A percentile compares a stretch with the other conserved stretches of the same genome.
Conservation (phyloP, 805 yeast species). For the Pichia membranifaciens region DNA sequence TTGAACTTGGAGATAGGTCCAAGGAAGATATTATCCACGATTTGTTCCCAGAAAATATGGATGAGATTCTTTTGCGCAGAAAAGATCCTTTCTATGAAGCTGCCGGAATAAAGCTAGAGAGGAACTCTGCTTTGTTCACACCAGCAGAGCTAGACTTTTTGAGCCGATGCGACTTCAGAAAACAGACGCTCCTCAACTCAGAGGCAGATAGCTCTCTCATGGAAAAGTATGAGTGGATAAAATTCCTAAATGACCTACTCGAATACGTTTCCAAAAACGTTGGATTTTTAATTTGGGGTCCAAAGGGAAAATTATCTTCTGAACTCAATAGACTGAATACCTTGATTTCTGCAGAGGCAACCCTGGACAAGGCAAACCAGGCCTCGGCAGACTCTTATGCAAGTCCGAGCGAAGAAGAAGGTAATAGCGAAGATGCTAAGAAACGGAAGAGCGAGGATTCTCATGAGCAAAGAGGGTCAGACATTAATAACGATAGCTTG, state of each 20-base stretch:
- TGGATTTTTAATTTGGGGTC: constrained; percentile 68
- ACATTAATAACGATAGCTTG: neutral
- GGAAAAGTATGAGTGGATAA: constrained; percentile 79
- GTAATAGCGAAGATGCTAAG: neutral
- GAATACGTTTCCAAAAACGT: constrained; percentile 74
- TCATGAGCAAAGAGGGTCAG: neutral
- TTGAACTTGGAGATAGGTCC: constrained; percentile 58
- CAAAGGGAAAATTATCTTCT: constrained; percentile 29
- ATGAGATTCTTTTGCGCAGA: constrained; percentile 39
- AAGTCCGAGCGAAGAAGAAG: neutral
- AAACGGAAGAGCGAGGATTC: constrained; percentile 3
- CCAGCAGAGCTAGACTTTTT: constrained; percentile 80
- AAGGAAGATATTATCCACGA: constrained; percentile 65
- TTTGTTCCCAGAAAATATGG: constrained; percentile 65
- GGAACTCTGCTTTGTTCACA: constrained; percentile 39
- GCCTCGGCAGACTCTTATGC: neutral
- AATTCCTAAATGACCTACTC: constrained; percentile 70
- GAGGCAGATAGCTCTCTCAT: constrained; percentile 47
- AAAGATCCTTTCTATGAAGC: constrained; percentile 27
- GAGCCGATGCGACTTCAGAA: constrained; percentile 64
- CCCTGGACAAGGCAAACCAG: neutral
- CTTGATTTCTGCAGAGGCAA: neutral
- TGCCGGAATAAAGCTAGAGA: constrained; percentile 18
- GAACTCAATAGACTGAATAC: constrained; percentile 17
- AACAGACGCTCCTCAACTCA: constrained; percentile 48